Conservation (phyloP, 2,329 filamentous ascomycete species). For the Nigrospora osmanthi region DNA sequence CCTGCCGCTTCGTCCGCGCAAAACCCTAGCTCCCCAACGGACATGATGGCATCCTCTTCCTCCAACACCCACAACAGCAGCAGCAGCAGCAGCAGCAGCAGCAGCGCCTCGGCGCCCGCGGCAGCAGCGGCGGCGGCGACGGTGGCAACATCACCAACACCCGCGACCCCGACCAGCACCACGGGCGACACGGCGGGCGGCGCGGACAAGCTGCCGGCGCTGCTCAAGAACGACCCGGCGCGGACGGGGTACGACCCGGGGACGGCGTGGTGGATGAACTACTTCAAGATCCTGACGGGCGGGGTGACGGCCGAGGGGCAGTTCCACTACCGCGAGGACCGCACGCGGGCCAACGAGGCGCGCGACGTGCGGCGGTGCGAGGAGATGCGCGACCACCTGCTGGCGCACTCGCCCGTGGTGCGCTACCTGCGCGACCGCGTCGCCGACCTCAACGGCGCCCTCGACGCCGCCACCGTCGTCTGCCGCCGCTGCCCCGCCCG, state of each 20-base stretch:
- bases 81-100: too few species aligned
- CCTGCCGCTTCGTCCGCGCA: too few species aligned
- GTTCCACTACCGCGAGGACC: slow-evolving; percentile 70
- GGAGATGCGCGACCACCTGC: slow-evolving; percentile 71
- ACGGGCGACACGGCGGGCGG: neutral
- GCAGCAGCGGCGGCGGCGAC: too few species aligned
- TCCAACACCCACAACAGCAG: too few species aligned
- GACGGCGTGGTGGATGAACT: slow-evolving; percentile 66
- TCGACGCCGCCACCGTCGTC: slow-evolving; percentile 68
- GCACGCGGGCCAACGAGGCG: slow-evolving; percentile 68
- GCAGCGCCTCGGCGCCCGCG: too few species aligned
- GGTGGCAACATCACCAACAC: too few species aligned
- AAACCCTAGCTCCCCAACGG: too few species aligned
- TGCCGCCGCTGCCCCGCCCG: slow-evolving; percentile 69
- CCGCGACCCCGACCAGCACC: too few species aligned
- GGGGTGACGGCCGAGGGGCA: slow-evolving; percentile 60
- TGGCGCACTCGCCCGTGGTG: slow-evolving; percentile 77
- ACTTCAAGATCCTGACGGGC: slow-evolving; percentile 75
- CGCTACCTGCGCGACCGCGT: slow-evolving; percentile 83
- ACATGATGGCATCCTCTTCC: too few species aligned
- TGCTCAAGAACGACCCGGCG: slow-evolving; percentile 48
- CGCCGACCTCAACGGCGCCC: slow-evolving; percentile 64
- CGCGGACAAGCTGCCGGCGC: slow-evolving; percentile 17
- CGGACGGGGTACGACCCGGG: slow-evolving; percentile 57
- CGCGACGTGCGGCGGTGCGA: slow-evolving; percentile 78